Conservation (phyloP, 176 grass and related monocot genomes). For the Aegilops speltoides region DNA sequence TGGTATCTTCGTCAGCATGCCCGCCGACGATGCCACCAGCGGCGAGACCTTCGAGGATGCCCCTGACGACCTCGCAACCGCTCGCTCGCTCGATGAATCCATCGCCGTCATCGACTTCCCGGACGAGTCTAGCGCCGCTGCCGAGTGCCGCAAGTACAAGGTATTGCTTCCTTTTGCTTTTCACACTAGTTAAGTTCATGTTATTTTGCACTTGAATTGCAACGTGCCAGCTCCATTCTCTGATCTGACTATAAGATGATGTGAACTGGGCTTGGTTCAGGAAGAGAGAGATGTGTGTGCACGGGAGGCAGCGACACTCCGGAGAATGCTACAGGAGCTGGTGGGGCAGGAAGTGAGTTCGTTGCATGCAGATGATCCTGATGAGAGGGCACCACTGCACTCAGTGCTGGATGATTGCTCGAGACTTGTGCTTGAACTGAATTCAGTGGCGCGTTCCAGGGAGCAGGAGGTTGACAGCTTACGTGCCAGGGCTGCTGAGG, state of each 20-base stretch:
- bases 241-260: not conserved
- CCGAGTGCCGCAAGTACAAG: constrained; percentile 84
- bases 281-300: constrained; percentile 87
- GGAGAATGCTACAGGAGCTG: constrained; percentile 53
- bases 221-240: not conserved
- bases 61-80: constrained; percentile 50
- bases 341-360: constrained; percentile 29
- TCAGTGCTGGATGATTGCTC: constrained; percentile 82
- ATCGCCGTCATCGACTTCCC: constrained; percentile 77
- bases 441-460: constrained; percentile 41
- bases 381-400: constrained; percentile 45
- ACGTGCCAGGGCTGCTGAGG: constrained; percentile 45
- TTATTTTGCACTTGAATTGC: not conserved
- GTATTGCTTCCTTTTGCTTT: constrained; percentile 36
- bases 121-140: constrained; percentile 39
- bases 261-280: constrained; percentile 47
- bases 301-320: constrained; percentile 53
- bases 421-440: constrained; percentile 61
- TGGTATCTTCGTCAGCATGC: constrained; percentile 76
- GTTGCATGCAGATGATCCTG: constrained; percentile 37
- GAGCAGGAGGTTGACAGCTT: constrained; percentile 73
- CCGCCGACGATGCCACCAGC: constrained; percentile 54
- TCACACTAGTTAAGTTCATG: not conserved
- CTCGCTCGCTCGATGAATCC: constrained; percentile 72
- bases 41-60: constrained; percentile 97